Conservation (phyloP, 139 green algal genomes). For the Chlorella sp. region DNA sequence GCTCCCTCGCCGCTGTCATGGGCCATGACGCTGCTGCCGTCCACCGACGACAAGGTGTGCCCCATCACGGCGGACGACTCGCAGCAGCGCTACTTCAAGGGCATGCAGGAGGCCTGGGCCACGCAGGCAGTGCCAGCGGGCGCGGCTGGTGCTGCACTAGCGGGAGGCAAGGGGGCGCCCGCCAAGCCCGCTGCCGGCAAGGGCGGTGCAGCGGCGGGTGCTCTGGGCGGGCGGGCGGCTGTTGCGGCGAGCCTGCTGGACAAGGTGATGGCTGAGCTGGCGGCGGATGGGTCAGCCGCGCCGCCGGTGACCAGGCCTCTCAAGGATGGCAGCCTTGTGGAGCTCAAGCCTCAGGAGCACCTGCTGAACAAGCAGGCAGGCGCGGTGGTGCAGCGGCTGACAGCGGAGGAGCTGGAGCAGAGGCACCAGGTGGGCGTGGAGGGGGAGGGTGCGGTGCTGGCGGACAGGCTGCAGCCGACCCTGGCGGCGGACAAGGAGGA, state of each 20-base stretch:
- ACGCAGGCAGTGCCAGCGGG: conserved; percentile 12
- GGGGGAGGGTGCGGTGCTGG: no score
- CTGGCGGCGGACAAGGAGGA: no score
- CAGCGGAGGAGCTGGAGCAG: no score
- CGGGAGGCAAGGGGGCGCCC: not conserved
- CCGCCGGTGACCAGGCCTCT: conserved; percentile 3
- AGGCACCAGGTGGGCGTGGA: no score
- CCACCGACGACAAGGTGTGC: conserved; percentile 37
- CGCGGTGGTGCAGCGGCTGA: no score
- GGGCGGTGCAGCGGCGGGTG: not conserved
- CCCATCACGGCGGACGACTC: conserved; percentile 33
- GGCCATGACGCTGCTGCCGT: conserved; percentile 15
- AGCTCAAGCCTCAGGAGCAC: not conserved
- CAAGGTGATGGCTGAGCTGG: not conserved
- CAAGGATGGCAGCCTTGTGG: conserved; percentile 19
- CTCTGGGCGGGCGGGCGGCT: not conserved
- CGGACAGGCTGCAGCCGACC: no score
- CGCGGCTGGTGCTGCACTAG: not conserved
- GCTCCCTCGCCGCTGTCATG: not conserved
- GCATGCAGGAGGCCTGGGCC: conserved; percentile 37
- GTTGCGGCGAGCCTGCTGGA: conserved; percentile 16
- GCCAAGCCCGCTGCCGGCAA: not conserved
- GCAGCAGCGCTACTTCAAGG: conserved; percentile 33
- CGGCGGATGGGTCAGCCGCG: not conserved
- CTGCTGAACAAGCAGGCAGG: no score